Percentiles rank a stretch among this genome's conserved stretches.
These are phyloP conservation scores for Suillus americanus DNA, from an alignment of 768 basidiomycete genomes.

Conservation along the genomic window DNA sequence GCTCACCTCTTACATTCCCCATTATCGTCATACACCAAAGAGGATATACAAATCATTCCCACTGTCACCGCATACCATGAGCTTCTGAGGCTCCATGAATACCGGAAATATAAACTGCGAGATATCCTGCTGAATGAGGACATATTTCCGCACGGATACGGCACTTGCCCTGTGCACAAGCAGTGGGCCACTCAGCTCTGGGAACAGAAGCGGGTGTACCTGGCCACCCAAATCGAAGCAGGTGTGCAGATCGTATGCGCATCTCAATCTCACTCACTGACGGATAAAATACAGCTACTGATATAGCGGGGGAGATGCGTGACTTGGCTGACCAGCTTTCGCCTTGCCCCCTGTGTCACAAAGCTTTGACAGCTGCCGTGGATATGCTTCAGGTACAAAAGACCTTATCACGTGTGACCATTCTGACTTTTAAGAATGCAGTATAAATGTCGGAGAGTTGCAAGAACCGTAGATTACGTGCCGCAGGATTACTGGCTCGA, in stretches of 20 bases:
- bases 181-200: constrained; percentile 45
- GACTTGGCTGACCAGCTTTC: constrained; percentile 44
- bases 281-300: constrained; percentile 45
- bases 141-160: constrained; percentile 74
- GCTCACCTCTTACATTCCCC: constrained; percentile 55
- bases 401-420: background rate
- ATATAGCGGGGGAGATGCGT: constrained; percentile 68
- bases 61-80: constrained; percentile 63
- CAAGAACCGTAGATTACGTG: constrained; percentile 50
- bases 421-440: constrained; percentile 25
- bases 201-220: constrained; percentile 47
- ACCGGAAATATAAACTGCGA: constrained; percentile 53
- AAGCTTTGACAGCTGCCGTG: constrained; percentile 62
- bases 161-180: constrained; percentile 54
- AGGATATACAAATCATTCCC: constrained; percentile 54
- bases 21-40: constrained; percentile 50
- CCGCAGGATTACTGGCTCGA: constrained; percentile 18
- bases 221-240: constrained; percentile 51
- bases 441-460: constrained; percentile 64
- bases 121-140: constrained; percentile 55
- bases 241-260: constrained; percentile 32
- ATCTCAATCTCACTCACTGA: constrained; percentile 9
- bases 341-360: constrained; percentile 53
- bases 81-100: constrained; percentile 57
- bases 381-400: constrained; percentile 62